Evolutionary conservation across 306 rosid genomes (phyloP).

Genomic region (Neltuma alba): DNA sequence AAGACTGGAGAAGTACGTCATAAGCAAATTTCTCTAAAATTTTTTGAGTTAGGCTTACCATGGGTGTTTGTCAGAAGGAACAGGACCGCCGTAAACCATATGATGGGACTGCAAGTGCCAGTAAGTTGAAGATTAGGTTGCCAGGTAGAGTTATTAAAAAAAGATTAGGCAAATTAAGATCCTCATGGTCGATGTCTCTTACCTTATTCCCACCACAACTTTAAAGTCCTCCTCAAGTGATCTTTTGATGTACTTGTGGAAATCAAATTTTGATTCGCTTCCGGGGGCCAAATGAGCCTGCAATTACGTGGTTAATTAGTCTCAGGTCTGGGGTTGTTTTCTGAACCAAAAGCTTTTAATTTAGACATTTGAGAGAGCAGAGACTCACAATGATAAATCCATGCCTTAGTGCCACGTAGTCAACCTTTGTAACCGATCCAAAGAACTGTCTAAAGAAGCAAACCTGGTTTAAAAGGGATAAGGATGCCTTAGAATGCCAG

Average conservation of each 20-base stretch:
- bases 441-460: conserved; percentile 86
- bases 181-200: not conserved
- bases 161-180: not conserved
- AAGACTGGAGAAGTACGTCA: too few species aligned
- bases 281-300: conserved; percentile 85
- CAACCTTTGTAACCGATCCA: conserved; percentile 69
- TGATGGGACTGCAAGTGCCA: conserved; percentile 67
- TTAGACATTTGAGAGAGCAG: not conserved
- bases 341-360: not conserved
- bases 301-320: conserved; percentile 30
- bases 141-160: not conserved
- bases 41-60: conserved; percentile 48
- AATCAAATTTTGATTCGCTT: conserved; percentile 64
- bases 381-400: conserved; percentile 82
- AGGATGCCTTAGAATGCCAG: not conserved
- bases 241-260: conserved; percentile 71
- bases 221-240: conserved; percentile 87
- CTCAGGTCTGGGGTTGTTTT: not conserved
- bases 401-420: conserved; percentile 75
- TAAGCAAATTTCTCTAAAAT: not conserved
- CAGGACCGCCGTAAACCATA: conserved; percentile 79
- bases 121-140: conserved; percentile 8
- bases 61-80: conserved; percentile 63
- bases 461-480: conserved; percentile 44
- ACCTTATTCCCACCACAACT: conserved; percentile 87